Conservation (phyloP, 345 rosid genomes). For the Bretschneidera sinensis region DNA sequence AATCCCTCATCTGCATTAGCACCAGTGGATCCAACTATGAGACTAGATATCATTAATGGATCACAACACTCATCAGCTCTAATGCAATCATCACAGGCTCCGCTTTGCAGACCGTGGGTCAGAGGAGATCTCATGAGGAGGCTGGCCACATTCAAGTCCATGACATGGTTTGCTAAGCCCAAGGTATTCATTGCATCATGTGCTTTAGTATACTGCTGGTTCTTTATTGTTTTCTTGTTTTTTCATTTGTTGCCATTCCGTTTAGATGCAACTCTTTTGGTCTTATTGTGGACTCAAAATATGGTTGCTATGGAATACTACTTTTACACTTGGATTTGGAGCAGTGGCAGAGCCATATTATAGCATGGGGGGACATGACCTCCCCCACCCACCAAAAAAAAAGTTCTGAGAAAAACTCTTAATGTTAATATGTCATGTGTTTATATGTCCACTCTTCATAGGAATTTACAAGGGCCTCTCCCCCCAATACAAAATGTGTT, state of each 20-base stretch:
- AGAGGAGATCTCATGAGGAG: slow-evolving; percentile 88
- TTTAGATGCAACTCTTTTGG: background rate
- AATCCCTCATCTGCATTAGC: slow-evolving; percentile 47
- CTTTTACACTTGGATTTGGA: no score
- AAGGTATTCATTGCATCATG: slow-evolving; percentile 34
- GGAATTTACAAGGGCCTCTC: no score
- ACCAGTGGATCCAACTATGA: slow-evolving; percentile 40
- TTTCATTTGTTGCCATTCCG: no score
- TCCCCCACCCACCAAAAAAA: no score
- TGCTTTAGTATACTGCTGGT: background rate
- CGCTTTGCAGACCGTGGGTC: slow-evolving; percentile 84
- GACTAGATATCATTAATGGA: slow-evolving; percentile 22
- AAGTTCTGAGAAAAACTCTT: no score
- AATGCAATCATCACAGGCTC: slow-evolving; percentile 35
- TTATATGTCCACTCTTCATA: no score
- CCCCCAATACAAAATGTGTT: no score
- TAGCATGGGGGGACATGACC: no score
- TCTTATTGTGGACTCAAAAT: background rate
- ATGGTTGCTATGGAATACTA: no score
- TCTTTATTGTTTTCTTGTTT: background rate
- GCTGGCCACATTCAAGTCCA: slow-evolving; percentile 80
- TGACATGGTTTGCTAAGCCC: slow-evolving; percentile 97
- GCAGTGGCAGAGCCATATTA: no score
- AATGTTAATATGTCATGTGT: no score
- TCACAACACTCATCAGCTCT: slow-evolving; percentile 24